Percentiles rank a stretch among this genome's conserved stretches.
Conservation (phyloP, 495 filamentous ascomycete genomes). For the Neurospora sp. region DNA sequence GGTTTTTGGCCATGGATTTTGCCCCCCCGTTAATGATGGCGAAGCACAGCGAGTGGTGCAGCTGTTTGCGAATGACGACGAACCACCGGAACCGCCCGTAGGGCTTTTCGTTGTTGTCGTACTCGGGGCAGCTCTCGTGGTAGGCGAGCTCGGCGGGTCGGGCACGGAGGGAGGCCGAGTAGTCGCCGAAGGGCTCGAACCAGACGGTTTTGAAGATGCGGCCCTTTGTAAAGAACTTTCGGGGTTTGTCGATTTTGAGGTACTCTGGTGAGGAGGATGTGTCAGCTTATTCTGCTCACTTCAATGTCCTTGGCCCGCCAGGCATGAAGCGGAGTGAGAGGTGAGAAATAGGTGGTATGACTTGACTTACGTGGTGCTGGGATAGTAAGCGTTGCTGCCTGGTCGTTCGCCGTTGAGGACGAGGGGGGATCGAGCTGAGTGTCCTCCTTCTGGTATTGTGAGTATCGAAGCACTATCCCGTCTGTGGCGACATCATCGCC, state of each 20-base stretch:
- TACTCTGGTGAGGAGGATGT: slow-evolving; percentile 5
- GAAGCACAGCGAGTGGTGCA: slow-evolving; percentile 24
- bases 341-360: neutral
- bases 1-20: neutral
- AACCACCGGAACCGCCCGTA: slow-evolving; percentile 23
- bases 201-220: slow-evolving; percentile 26
- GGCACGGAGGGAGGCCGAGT: neutral
- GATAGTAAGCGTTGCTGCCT: neutral
- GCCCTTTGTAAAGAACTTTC: slow-evolving; percentile 31
- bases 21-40: slow-evolving; percentile 16
- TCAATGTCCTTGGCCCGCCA: neutral
- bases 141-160: slow-evolving; percentile 11
- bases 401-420: neutral
- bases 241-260: slow-evolving; percentile 19
- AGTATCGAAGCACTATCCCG: neutral
- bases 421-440: neutral
- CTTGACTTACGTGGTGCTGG: neutral
- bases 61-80: slow-evolving; percentile 19
- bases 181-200: slow-evolving; percentile 18
- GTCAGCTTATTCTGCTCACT: neutral
- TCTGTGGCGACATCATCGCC: neutral
- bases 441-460: neutral
- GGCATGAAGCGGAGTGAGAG: neutral
- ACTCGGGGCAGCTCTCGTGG: slow-evolving; percentile 5
- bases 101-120: slow-evolving; percentile 10